phyloP scores from a whole-genome alignment of 495 filamentous ascomycete species.

The Neurospora intermedia region DNA sequence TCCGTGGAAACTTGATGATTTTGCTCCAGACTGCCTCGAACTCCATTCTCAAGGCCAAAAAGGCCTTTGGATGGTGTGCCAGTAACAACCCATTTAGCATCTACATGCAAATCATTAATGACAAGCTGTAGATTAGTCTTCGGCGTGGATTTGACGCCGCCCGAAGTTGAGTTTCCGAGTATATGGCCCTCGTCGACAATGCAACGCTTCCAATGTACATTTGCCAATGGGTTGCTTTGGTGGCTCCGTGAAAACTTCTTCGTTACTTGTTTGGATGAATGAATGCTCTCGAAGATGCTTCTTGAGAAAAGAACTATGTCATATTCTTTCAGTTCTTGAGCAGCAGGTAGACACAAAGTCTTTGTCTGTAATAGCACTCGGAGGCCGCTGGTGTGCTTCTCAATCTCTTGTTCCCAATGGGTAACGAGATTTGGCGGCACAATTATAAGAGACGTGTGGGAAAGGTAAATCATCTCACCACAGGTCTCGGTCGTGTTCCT shows the following conservation, averaged over 20 bases:
- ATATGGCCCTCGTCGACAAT: conserved; percentile 91
- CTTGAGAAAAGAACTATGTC: conserved; percentile 70
- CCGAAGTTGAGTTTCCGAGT: conserved; percentile 48
- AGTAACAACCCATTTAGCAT: conserved; percentile 80
- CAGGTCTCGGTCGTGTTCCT: conserved; percentile 16
- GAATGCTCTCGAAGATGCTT: conserved; percentile 45
- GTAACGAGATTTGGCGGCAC: conserved; percentile 59
- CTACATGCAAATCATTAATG: conserved; percentile 55
- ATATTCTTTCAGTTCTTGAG: conserved; percentile 50
- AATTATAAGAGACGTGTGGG: conserved; percentile 57
- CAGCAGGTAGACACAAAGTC: conserved; percentile 39
- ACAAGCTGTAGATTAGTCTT: conserved; percentile 57
- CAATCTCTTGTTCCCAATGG: conserved; percentile 58
- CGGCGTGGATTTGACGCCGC: conserved; percentile 1
- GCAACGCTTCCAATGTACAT: conserved; percentile 72
- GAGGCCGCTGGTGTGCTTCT: conserved; percentile 58
- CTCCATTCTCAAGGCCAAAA: conserved; percentile 45
- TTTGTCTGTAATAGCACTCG: conserved; percentile 49
- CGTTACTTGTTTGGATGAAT: conserved; percentile 50
- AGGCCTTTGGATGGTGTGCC: conserved; percentile 81
- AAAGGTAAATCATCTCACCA: conserved; percentile 40
- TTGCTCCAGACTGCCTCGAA: neutral
- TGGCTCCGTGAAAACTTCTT: conserved; percentile 1
- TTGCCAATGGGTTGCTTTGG: conserved; percentile 41
- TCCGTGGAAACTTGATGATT: conserved; percentile 18